These are phyloP conservation scores for Periconia sp. DNA, from an alignment of 2,329 filamentous ascomycete genomes.

Conservation along the genomic window DNA sequence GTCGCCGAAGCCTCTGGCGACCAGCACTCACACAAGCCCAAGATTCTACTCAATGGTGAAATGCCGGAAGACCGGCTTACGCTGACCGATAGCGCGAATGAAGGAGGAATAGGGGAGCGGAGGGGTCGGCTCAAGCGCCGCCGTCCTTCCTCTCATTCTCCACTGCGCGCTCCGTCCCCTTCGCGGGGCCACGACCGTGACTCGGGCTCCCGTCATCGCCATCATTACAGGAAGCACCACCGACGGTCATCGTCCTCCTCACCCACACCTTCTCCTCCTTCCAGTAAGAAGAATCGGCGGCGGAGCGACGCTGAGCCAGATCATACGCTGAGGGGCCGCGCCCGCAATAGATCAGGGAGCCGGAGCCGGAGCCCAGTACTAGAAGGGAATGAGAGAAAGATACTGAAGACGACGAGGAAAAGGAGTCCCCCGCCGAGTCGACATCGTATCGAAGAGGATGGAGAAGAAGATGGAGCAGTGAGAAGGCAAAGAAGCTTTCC, in stretches of 20 bases:
- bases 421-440: slow-evolving; percentile 43
- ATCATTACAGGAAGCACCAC: slow-evolving; percentile 41
- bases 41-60: not conserved
- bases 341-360: slow-evolving; percentile 31
- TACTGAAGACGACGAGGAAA: slow-evolving; percentile 31
- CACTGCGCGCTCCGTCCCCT: slow-evolving; percentile 35
- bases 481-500: slow-evolving; percentile 48
- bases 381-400: slow-evolving; percentile 17
- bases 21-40: not conserved
- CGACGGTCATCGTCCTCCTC: slow-evolving; percentile 31
- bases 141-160: slow-evolving; percentile 35
- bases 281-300: slow-evolving; percentile 33
- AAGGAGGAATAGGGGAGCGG: not conserved
- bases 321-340: slow-evolving; percentile 41
- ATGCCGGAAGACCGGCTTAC: not conserved
- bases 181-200: slow-evolving; percentile 42
- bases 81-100: not conserved
- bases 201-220: slow-evolving; percentile 35
- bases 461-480: slow-evolving; percentile 22
- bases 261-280: slow-evolving; percentile 27
- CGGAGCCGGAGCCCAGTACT: slow-evolving; percentile 28
- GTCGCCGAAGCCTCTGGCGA: not conserved
- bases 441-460: slow-evolving; percentile 24
- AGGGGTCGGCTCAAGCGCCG: slow-evolving; percentile 42
- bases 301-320: slow-evolving; percentile 44